These are phyloP conservation scores for Acmispon strigosus DNA, from an alignment of 306 rosid genomes.

Conservation along the genomic window DNA sequence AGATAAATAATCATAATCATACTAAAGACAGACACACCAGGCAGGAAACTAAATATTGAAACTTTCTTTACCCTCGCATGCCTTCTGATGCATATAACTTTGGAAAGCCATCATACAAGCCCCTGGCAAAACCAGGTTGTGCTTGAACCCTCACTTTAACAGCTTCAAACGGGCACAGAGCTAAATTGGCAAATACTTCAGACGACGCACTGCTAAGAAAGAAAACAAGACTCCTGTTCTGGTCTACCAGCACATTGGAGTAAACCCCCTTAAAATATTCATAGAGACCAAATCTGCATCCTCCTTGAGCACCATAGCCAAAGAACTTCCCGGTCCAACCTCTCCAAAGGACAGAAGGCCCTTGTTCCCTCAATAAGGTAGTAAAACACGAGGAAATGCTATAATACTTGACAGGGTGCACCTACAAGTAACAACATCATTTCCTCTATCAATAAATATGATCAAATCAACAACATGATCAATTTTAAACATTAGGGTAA, in stretches of 20 bases:
- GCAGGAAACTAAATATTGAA: conserved; percentile 5
- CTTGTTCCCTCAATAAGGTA: conserved; percentile 46
- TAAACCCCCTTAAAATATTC: conserved; percentile 48
- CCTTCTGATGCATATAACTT: conserved; percentile 53
- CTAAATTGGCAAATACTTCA: conserved; percentile 53
- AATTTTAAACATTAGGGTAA: background rate
- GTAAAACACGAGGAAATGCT: conserved; percentile 45
- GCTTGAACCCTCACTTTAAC: conserved; percentile 57
- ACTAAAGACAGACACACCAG: conserved; percentile 1
- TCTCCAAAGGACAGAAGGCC: conserved; percentile 56
- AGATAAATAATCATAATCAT: conserved; percentile 15
- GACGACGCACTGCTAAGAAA: conserved; percentile 53
- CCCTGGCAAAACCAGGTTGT: conserved; percentile 43
- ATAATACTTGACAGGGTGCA: conserved; percentile 39
- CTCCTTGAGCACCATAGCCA: conserved; percentile 60
- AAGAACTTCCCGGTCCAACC: conserved; percentile 55
- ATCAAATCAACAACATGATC: conserved; percentile 12
- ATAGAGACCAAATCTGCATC: conserved; percentile 51
- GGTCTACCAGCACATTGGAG: conserved; percentile 30
- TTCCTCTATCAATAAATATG: conserved; percentile 4
- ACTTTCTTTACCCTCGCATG: conserved; percentile 35
- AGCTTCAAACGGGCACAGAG: conserved; percentile 58
- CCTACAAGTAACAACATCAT: conserved; percentile 31
- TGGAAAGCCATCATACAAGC: conserved; percentile 49
- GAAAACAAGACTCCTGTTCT: conserved; percentile 37